These are phyloP conservation scores for Pelargonium citronellum DNA, from an alignment of 441 rosid genomes.

Conservation along the genomic window DNA sequence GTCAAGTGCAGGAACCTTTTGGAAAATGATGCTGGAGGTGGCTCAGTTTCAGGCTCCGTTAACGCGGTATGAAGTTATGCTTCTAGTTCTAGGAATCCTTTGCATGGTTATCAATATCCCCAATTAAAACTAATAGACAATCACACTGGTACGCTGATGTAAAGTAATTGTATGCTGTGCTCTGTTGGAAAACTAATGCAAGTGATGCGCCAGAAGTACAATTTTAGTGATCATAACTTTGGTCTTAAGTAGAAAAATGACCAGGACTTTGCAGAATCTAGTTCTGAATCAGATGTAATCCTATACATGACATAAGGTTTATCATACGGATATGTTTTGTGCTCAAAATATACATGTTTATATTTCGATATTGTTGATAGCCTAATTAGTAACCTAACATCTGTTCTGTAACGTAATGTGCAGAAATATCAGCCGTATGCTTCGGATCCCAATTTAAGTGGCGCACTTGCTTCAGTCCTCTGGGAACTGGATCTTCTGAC, in stretches of 20 bases:
- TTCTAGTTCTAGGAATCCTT: not conserved
- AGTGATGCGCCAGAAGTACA: too few species aligned
- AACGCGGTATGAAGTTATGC: constrained; percentile 43
- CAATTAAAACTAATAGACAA: not conserved
- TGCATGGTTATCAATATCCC: not conserved
- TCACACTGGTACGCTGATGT: too few species aligned
- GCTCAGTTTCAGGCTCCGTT: constrained; percentile 88
- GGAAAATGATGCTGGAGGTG: constrained; percentile 97
- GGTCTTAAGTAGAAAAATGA: too few species aligned
- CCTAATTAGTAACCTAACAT: not conserved
- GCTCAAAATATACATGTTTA: not conserved
- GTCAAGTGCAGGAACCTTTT: constrained; percentile 79
- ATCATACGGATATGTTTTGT: too few species aligned
- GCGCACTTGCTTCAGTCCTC: constrained; percentile 85
- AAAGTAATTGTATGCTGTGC: too few species aligned
- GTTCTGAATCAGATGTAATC: too few species aligned
- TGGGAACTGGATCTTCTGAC: constrained; percentile 86
- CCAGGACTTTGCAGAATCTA: too few species aligned
- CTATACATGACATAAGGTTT: too few species aligned
- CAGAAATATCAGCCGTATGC: constrained; percentile 87
- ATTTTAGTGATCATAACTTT: too few species aligned
- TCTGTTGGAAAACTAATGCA: too few species aligned
- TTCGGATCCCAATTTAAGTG: constrained; percentile 75
- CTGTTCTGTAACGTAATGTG: not conserved
- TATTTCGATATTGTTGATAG: not conserved